A percentile compares a stretch with the other conserved stretches of the same genome.
Evolutionary conservation across 2,329 filamentous ascomycete genomes (phyloP).

Genomic region (Botryotinia narcissicola): DNA sequence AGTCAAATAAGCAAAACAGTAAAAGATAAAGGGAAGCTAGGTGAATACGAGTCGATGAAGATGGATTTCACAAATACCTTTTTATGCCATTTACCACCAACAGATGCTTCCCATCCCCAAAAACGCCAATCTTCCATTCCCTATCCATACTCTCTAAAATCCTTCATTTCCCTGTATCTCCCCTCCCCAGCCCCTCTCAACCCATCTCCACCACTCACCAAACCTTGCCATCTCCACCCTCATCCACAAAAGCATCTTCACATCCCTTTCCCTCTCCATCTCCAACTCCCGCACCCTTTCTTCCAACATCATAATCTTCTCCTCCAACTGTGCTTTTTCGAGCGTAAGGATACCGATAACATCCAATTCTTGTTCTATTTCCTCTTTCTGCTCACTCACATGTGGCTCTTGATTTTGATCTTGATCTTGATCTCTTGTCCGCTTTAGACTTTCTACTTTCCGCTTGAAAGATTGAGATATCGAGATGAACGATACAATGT

Average conservation of each 20-base stretch:
- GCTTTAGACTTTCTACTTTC: not conserved
- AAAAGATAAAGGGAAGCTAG: not conserved
- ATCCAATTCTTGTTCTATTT: not conserved
- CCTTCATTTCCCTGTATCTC: not conserved
- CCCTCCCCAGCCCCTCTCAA: not conserved
- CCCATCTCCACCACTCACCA: not conserved
- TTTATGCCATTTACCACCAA: rapidly evolving
- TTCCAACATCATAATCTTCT: not conserved
- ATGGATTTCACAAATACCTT: rapidly evolving
- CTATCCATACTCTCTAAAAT: not conserved
- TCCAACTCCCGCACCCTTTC: not conserved
- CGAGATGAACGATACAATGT: not conserved
- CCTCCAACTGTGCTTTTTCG: not conserved
- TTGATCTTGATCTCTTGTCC: not conserved
- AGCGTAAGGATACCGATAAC: not conserved
- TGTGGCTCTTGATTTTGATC: not conserved
- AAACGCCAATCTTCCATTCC: rapidly evolving
- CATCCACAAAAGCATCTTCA: not conserved
- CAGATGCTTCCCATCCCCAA: not conserved
- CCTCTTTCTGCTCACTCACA: not conserved
- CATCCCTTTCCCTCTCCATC: not conserved
- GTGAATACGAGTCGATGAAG: not conserved
- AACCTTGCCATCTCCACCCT: not conserved
- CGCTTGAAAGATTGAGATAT: not conserved
- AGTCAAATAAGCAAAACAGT: not conserved